These are phyloP conservation scores for Cucurbita maxima DNA, from an alignment of 306 rosid genomes.

Conservation along the genomic window DNA sequence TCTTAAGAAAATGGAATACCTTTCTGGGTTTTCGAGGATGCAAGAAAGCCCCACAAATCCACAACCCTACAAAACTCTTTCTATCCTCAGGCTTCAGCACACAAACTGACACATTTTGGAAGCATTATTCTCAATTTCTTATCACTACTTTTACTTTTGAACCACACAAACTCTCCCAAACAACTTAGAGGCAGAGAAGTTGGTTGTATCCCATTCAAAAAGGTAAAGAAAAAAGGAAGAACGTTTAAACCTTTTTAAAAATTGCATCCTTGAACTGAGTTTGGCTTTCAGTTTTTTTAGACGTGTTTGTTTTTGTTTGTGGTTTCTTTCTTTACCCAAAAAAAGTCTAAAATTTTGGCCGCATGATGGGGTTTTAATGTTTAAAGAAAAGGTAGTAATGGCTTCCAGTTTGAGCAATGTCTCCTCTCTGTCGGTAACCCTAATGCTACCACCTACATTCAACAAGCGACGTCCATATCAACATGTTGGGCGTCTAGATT, in stretches of 20 bases:
- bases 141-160: slow-evolving; percentile 9
- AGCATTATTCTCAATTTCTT: neutral
- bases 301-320: neutral
- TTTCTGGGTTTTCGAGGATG: slow-evolving; percentile 8
- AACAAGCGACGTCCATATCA: neutral
- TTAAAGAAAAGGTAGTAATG: neutral
- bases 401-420: slow-evolving; percentile 2
- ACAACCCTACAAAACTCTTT: neutral
- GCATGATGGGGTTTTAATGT: neutral
- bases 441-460: neutral
- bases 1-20: neutral
- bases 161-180: slow-evolving; percentile 5
- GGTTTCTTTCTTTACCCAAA: neutral
- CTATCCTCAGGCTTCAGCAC: neutral
- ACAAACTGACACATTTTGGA: neutral
- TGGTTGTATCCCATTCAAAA: neutral
- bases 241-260: neutral
- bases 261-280: neutral
- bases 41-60: slow-evolving; percentile 2
- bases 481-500: neutral
- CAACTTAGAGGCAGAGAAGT: neutral
- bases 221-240: neutral
- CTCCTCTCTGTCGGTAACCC: slow-evolving; percentile 3
- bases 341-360: neutral
- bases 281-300: neutral